A percentile compares a stretch with the other conserved stretches of the same genome.
phyloP scores from a whole-genome alignment of 2,329 filamentous ascomycete species.

The Epichloe uncinata region DNA sequence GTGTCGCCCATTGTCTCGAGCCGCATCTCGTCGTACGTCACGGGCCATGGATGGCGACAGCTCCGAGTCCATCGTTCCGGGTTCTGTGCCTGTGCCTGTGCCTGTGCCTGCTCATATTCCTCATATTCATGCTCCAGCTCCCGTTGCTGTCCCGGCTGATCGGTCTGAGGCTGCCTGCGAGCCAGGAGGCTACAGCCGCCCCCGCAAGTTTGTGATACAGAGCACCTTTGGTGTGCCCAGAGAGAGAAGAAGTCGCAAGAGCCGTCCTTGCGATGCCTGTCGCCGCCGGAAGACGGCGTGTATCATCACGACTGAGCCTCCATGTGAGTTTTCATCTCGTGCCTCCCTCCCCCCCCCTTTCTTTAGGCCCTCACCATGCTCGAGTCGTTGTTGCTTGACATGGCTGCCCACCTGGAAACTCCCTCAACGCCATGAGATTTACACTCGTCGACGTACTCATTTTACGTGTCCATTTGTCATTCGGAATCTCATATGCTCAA shows the following conservation, averaged over 20 bases:
- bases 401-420: background rate
- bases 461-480: background rate
- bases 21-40: constrained; percentile 3
- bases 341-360: too few species aligned
- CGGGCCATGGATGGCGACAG: constrained; percentile 6
- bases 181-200: background rate
- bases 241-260: constrained; percentile 30
- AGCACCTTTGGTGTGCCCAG: constrained; percentile 28
- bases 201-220: constrained; percentile 27
- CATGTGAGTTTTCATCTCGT: constrained; percentile 22
- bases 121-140: background rate
- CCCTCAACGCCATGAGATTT: background rate
- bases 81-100: background rate
- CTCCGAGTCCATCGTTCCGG: constrained; percentile 1
- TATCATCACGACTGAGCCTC: constrained; percentile 29
- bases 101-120: background rate
- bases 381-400: background rate
- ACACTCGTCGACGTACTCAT: background rate
- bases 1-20: constrained; percentile 5
- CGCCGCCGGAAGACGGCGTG: constrained; percentile 33
- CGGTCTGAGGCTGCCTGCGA: constrained; percentile 2
- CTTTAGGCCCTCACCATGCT: background rate
- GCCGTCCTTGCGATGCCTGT: constrained; percentile 32
- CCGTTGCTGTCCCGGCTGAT: background rate
- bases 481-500: background rate